phyloP scores from a whole-genome alignment of 257 asterid genomes.

The Nyctanthes arbortristis region DNA sequence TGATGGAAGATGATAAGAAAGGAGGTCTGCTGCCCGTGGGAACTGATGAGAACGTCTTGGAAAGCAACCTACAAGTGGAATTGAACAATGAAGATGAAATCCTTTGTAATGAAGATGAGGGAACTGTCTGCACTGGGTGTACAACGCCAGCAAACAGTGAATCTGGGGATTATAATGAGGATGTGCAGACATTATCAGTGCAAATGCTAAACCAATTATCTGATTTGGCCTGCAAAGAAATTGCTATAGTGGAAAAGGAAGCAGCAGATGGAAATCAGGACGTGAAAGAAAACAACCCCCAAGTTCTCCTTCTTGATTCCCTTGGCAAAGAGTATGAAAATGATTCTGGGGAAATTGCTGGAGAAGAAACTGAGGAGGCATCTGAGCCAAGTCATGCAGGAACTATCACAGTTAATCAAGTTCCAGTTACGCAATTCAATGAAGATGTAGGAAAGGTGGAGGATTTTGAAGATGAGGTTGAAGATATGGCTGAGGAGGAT shows the following conservation, averaged over 20 bases:
- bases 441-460: slow-evolving; percentile 20
- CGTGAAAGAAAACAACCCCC: slow-evolving; percentile 9
- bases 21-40: background rate
- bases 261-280: slow-evolving; percentile 15
- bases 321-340: slow-evolving; percentile 13
- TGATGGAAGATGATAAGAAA: background rate
- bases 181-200: background rate
- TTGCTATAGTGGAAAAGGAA: slow-evolving; percentile 4
- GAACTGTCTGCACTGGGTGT: background rate
- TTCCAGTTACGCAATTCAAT: background rate
- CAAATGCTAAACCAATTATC: background rate
- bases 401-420: background rate
- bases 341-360: background rate
- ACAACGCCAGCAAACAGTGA: slow-evolving; percentile 13
- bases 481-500: slow-evolving; percentile 23
- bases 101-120: slow-evolving; percentile 12
- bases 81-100: slow-evolving; percentile 8
- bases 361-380: slow-evolving; percentile 19
- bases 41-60: background rate
- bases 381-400: background rate
- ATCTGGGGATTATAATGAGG: background rate
- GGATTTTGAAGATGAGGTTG: background rate
- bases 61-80: slow-evolving; percentile 8
- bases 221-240: background rate
- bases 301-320: background rate